Evolutionary conservation across 257 asterid genomes (phyloP).

Genomic region (Solanum megistacrolobum): DNA sequence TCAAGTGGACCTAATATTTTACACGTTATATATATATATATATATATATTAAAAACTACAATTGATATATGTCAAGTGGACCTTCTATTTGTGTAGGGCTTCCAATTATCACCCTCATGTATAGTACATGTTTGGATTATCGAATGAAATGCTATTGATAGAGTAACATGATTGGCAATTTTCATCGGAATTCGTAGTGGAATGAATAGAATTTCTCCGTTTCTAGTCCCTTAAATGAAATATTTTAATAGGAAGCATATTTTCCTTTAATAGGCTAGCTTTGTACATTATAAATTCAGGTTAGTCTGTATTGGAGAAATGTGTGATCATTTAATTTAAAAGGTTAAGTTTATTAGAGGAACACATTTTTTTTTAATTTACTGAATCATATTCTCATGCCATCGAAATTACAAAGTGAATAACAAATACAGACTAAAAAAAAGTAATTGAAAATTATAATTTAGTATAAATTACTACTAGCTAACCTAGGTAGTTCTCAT

Average conservation of each 20-base stretch:
- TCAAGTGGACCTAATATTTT: not conserved
- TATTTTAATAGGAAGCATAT: no score
- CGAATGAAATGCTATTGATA: not conserved
- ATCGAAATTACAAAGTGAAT: not conserved
- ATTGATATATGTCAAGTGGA: not conserved
- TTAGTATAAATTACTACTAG: no score
- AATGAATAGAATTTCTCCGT: no score
- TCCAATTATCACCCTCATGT: not conserved
- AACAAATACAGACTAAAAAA: accelerated
- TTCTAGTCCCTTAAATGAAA: no score
- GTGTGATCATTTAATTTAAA: no score
- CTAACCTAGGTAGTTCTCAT: not conserved
- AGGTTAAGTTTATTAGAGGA: no score
- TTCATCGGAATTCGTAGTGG: no score
- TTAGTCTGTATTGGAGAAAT: accelerated
- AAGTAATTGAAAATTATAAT: not conserved
- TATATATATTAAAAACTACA: not conserved
- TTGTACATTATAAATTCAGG: no score
- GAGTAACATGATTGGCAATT: not conserved
- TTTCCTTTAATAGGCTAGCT: not conserved
- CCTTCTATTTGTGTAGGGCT: not conserved
- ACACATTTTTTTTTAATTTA: no score
- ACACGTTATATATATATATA: not conserved
- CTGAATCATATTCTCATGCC: not conserved
- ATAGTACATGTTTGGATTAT: not conserved